phyloP scores from a whole-genome alignment of 2,329 filamentous ascomycete genomes.

The Fusarium ambrosium region DNA sequence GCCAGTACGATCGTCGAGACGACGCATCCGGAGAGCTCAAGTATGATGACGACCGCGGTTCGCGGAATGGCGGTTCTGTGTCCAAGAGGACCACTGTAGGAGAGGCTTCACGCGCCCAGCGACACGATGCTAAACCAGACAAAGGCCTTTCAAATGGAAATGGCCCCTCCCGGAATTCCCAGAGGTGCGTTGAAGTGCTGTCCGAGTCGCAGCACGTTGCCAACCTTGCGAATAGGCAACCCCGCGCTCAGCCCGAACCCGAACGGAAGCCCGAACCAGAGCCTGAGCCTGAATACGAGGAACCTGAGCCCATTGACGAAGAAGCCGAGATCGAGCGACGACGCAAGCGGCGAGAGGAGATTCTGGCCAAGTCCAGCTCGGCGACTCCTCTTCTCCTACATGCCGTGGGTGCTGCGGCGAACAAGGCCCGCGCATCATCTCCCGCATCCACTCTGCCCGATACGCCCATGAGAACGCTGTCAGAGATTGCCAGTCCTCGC shows the following conservation, averaged over 20 bases:
- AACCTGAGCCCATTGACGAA: conserved; percentile 78
- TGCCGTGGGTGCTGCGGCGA: conserved; percentile 73
- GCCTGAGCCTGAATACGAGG: conserved; percentile 57
- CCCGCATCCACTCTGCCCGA: conserved; percentile 65
- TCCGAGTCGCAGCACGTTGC: not conserved
- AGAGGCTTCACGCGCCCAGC: conserved; percentile 70
- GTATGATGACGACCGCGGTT: conserved; percentile 60
- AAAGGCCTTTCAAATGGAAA: conserved; percentile 59
- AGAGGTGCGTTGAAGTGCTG: conserved; percentile 30
- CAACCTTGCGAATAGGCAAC: conserved; percentile 33
- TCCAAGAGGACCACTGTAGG: conserved; percentile 73
- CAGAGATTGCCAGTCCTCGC: conserved; percentile 56
- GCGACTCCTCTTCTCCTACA: conserved; percentile 81
- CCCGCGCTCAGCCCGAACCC: conserved; percentile 33
- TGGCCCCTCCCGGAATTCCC: conserved; percentile 29
- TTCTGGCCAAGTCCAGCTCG: conserved; percentile 85
- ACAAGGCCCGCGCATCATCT: conserved; percentile 65
- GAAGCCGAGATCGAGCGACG: conserved; percentile 87
- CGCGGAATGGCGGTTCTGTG: conserved; percentile 67
- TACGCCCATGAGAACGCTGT: conserved; percentile 54
- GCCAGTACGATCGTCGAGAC: conserved; percentile 45
- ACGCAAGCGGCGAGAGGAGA: conserved; percentile 85
- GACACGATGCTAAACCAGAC: conserved; percentile 77
- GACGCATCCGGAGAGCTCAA: conserved; percentile 47
- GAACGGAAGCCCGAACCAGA: conserved; percentile 43